Evolutionary conservation across 2,329 filamentous ascomycete species (phyloP).

Genomic region (Neodidymelliopsis sp.): DNA sequence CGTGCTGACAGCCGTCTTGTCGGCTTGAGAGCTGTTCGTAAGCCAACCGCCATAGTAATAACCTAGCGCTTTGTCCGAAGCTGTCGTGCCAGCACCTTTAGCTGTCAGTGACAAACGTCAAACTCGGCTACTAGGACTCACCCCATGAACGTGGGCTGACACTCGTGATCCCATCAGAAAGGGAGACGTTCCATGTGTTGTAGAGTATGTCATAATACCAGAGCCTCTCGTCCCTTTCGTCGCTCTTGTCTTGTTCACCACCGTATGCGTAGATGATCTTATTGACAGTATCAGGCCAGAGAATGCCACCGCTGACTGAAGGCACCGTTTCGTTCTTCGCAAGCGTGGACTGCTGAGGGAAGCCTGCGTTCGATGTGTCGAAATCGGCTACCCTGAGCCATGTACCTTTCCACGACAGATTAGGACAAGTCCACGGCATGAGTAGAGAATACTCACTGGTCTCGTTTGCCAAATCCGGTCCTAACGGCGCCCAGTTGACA

Average conservation of each 20-base stretch:
- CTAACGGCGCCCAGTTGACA: constrained; percentile 22
- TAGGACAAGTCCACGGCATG: not conserved
- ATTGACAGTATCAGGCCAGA: constrained; percentile 67
- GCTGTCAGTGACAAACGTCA: no score
- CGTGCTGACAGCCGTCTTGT: constrained; percentile 54
- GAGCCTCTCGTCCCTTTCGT: constrained; percentile 56
- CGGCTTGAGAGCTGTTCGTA: constrained; percentile 56
- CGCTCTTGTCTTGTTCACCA: constrained; percentile 55
- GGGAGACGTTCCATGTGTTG: constrained; percentile 56
- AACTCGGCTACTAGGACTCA: no score
- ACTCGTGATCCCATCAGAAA: constrained; percentile 10
- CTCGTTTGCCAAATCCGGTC: constrained; percentile 19
- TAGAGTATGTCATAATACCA: constrained; percentile 64
- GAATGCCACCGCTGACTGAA: constrained; percentile 51
- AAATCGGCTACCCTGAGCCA: constrained; percentile 64
- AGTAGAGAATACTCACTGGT: constrained; percentile 17
- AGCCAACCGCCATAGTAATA: constrained; percentile 69
- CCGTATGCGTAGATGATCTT: constrained; percentile 67
- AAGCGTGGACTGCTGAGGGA: constrained; percentile 62
- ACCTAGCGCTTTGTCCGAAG: constrained; percentile 57
- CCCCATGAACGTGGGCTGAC: constrained; percentile 23
- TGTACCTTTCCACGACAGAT: constrained; percentile 50
- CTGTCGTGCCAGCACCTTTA: constrained; percentile 59
- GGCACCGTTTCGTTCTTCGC: constrained; percentile 65
- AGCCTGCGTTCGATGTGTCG: constrained; percentile 36